Base-by-base conservation (phyloP, 306 rosid genomes). In the Quillaja saponaria region DNA sequence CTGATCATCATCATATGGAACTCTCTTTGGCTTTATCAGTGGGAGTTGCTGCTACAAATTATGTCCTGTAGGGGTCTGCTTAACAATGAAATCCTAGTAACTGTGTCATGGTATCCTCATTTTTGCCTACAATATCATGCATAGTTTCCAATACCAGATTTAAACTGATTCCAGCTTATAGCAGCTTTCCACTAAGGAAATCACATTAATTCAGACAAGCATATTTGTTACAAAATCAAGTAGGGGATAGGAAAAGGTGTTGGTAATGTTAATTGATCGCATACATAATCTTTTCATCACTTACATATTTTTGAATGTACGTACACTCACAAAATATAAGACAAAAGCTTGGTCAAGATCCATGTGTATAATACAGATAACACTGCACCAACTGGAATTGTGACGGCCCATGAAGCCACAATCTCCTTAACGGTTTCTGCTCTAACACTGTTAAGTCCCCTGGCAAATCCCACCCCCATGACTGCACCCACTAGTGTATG, bases 381-480 rank as follows among this genome's bases (percentile, higher is more conserved):
- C 58, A 21, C 18, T 60, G 92, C 92, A 51, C 98, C 98, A 62
- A 84, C 95, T 0, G 96, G 98, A 53, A 92, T 92, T 60, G 98
- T 92, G 12, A 92, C 84, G 2, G 76, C 87, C 98, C 96, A 92
- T 39, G 98, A 92, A 69, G 76, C 64, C 59, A 84, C 95, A 75
- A 92, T 92, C 80, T 85, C 99, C 80, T 71, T 89, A 81, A 92
- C 95, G 14, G 99, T 92, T 80, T 92, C 96, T 42, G 96, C 41
- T 78, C 96, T 86, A 50, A 92, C 95, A 34, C 77, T 86, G 69
- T 92, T 92, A 10, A 92, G 67, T 63, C 96, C 99, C 74, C 99
- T 86, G 7, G 99, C 99, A 59, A 92, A 89, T 13, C 99, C 99
- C 5, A 92, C 99, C 4, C 99, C 99, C 99, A 92, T 92, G 31